Conservation (phyloP, 2,329 filamentous ascomycete species). For the Ilyonectria sp. region DNA sequence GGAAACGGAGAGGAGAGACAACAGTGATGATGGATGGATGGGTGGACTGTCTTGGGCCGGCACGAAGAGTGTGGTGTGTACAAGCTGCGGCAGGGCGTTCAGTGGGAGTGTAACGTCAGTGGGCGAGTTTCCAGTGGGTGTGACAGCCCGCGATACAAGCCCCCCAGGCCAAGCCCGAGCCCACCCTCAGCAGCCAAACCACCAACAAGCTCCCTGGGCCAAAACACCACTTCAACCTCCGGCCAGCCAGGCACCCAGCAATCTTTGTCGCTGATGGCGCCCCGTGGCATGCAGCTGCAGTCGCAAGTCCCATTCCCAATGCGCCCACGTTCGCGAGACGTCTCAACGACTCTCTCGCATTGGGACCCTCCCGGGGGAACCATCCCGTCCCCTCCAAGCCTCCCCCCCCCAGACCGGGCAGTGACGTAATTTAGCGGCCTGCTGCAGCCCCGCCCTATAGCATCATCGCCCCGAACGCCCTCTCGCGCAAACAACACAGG, state of each 20-base stretch:
- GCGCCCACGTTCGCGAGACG: neutral
- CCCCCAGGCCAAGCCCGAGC: neutral
- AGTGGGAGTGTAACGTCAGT: neutral
- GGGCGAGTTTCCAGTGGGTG: neutral
- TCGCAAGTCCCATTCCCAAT: neutral
- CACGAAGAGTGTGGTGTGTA: neutral
- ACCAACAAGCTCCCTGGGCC: neutral
- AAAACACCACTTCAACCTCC: neutral
- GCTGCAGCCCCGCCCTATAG: slow-evolving; percentile 19
- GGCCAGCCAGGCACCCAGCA: neutral
- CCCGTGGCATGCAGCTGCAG: neutral
- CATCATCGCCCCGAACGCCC: slow-evolving; percentile 20
- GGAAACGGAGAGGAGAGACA: slow-evolving; percentile 21
- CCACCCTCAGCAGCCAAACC: neutral
- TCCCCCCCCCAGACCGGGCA: neutral
- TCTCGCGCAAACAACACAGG: slow-evolving; percentile 17
- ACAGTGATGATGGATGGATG: slow-evolving; percentile 25
- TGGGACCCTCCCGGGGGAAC: slow-evolving; percentile 1
- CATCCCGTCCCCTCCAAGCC: neutral
- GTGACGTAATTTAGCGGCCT: slow-evolving; percentile 29
- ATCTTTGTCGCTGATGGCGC: neutral
- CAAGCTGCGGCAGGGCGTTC: neutral
- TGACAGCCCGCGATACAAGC: neutral
- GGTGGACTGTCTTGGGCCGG: slow-evolving; percentile 25
- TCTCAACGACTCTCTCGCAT: neutral